Conservation (phyloP, 2,329 filamentous ascomycete species). For the Emericellopsis atlantica region DNA sequence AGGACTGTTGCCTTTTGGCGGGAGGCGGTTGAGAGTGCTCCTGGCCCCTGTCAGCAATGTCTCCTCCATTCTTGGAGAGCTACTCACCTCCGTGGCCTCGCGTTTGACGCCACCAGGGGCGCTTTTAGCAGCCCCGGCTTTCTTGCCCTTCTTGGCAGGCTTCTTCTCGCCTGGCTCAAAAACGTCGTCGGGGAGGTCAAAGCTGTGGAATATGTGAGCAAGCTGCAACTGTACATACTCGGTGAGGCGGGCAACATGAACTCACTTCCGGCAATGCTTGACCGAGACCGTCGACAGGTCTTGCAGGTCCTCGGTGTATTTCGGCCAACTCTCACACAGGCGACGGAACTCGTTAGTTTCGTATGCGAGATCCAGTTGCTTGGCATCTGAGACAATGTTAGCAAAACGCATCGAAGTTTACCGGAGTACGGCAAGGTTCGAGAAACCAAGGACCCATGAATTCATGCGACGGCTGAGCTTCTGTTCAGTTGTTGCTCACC, state of each 20-base stretch:
- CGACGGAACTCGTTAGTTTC: slow-evolving; percentile 80
- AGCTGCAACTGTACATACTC: too few relatives aligned
- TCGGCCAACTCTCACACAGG: slow-evolving; percentile 64
- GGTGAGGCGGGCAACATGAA: not conserved
- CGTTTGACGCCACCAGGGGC: slow-evolving; percentile 32
- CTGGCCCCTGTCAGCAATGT: not conserved
- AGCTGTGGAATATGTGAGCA: slow-evolving; percentile 33
- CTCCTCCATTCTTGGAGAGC: slow-evolving; percentile 6
- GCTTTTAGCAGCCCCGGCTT: slow-evolving; percentile 25
- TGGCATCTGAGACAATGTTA: slow-evolving; percentile 35
- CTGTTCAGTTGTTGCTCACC: slow-evolving; percentile 34
- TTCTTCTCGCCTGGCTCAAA: slow-evolving; percentile 70
- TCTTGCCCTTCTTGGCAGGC: slow-evolving; percentile 47
- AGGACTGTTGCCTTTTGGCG: slow-evolving; percentile 28
- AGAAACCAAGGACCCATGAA: too few relatives aligned
- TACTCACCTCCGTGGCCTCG: slow-evolving; percentile 30
- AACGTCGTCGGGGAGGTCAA: slow-evolving; percentile 79
- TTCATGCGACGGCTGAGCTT: too few relatives aligned
- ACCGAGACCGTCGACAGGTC: slow-evolving; percentile 52
- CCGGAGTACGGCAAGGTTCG: too few relatives aligned
- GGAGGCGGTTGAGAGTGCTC: slow-evolving; percentile 17
- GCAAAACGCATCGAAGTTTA: not conserved
- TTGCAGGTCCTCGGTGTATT: slow-evolving; percentile 63
- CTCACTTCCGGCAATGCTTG: slow-evolving; percentile 77
- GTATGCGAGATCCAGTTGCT: slow-evolving; percentile 64